Evolutionary conservation across 257 asterid genomes (phyloP), one percentile per base, ranked within the genome.

Genomic region (Solanum phureja): DNA sequence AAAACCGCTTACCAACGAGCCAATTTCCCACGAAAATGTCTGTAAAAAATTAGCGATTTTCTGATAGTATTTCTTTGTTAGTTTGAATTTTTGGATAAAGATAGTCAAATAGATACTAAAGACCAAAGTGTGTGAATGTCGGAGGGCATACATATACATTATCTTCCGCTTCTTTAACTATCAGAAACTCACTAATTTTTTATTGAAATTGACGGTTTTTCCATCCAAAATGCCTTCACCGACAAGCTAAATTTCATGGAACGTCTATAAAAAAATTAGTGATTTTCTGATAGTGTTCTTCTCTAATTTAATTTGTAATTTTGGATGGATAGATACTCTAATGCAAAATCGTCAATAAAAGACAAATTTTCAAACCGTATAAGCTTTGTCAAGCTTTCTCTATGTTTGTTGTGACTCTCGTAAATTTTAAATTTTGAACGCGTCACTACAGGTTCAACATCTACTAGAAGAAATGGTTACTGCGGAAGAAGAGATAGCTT

Each of bases 401-500:
- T 73, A 73, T 73, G 16, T 34, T 34, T 72, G 81, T 34, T 72
- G 27, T 2, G 11, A 34, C 12, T 4, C 0, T 72, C 8, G 8
- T 72, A 35, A 37, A 74, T 0, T 74, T 37, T 9, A 74, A 74
- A 11, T 74, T 74, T 0, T 74, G 19, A 11, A 74, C n/a, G 0
- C 0, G 3, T 3, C 14, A 16, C 6, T 88, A 90, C 91, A 96
- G 99, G 95, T 94, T 38, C 98, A 94, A 84, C 79, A 91, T 92
- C 94, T 95, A 75, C 91, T 96, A n/a, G 95, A 95, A 86, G 98
- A 96, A 88, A 73, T 96, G 23, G 91, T 91, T 2, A 73, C 88
- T 58, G 93, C 93, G 64, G 98, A 94, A 88, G 98, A 96, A 86
- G 98, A 95, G 91, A 94, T 96, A 34, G 91, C 85, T 42, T 92